A percentile compares a stretch with the other conserved stretches of the same genome.
These are phyloP conservation scores for Orbilia brochopaga DNA, from an alignment of 2,329 filamentous ascomycete genomes.

Conservation along the genomic window DNA sequence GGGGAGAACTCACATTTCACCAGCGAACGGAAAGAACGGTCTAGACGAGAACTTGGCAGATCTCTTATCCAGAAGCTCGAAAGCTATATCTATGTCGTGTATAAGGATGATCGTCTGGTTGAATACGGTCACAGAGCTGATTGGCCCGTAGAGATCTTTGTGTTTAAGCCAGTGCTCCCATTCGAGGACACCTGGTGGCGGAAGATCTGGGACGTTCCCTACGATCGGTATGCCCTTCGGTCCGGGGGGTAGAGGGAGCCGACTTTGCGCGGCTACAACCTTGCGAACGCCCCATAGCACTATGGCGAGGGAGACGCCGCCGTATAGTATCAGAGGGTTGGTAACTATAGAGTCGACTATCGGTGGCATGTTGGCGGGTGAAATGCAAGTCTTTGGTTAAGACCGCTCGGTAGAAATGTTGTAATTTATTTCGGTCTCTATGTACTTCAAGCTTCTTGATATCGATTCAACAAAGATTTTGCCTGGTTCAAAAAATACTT, in stretches of 20 bases:
- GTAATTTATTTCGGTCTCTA: too few relatives aligned
- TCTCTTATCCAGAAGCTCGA: conserved; percentile 58
- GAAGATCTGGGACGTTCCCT: conserved; percentile 35
- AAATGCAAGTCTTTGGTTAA: too few relatives aligned
- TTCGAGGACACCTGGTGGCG: conserved; percentile 56
- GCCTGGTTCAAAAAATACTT: too few relatives aligned
- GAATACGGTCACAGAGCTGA: conserved; percentile 59
- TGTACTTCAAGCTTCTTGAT: too few relatives aligned
- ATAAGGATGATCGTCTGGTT: conserved; percentile 60
- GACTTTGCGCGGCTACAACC: conserved; percentile 3
- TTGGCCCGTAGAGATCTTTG: conserved; percentile 58
- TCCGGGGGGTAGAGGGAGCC: conserved; percentile 33
- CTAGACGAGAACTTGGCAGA: conserved; percentile 58
- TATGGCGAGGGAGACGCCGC: conserved; percentile 12
- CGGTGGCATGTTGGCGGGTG: too few relatives aligned
- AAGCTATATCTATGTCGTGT: conserved; percentile 57
- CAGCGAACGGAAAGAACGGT: conserved; percentile 56
- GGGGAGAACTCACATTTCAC: conserved; percentile 57
- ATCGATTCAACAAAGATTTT: too few relatives aligned
- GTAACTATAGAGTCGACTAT: too few relatives aligned
- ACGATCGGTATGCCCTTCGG: conserved; percentile 26
- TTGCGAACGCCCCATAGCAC: conserved; percentile 12
- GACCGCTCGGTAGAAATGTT: too few relatives aligned
- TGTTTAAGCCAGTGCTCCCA: conserved; percentile 60
- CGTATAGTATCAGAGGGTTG: conserved; percentile 20